A percentile compares a stretch with the other conserved stretches of the same genome.
These are phyloP conservation scores for Metschnikowia sp. DNA, from an alignment of 805 yeast species.

Conservation along the genomic window DNA sequence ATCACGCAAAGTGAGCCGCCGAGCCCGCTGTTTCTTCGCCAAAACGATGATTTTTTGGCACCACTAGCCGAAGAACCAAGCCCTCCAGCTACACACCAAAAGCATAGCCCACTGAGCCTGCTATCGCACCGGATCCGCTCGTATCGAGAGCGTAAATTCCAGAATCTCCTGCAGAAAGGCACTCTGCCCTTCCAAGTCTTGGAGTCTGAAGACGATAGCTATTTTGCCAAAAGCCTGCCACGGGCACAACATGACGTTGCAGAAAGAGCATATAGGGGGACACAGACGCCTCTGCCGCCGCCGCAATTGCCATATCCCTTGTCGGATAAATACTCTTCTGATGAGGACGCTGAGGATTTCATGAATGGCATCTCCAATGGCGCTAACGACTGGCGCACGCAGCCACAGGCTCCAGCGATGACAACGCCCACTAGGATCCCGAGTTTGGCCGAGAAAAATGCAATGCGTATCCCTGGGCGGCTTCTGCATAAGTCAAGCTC, in stretches of 20 bases:
- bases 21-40: neutral
- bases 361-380: neutral
- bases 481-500: constrained; percentile 4
- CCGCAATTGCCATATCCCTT: constrained; percentile 9
- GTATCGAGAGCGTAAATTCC: constrained; percentile 13
- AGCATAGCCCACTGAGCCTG: neutral
- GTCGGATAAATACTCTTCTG: constrained; percentile 5
- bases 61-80: neutral
- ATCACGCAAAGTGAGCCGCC: neutral
- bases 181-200: constrained; percentile 8
- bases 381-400: neutral
- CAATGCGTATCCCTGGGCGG: constrained; percentile 3
- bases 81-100: neutral
- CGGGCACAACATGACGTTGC: no score
- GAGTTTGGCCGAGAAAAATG: constrained; percentile 7
- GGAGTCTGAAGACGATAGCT: constrained; percentile 1
- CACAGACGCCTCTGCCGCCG: constrained; percentile 1
- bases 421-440: constrained; percentile 17
- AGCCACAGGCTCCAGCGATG: neutral
- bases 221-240: no score
- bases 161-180: constrained; percentile 17
- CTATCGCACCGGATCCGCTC: neutral
- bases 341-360: constrained; percentile 3
- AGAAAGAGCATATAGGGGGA: no score
- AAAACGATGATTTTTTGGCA: neutral